A percentile compares a stretch with the other conserved stretches of the same genome.
Conservation (phyloP, 495 filamentous ascomycete genomes). For the Baudoinia panamericana region DNA sequence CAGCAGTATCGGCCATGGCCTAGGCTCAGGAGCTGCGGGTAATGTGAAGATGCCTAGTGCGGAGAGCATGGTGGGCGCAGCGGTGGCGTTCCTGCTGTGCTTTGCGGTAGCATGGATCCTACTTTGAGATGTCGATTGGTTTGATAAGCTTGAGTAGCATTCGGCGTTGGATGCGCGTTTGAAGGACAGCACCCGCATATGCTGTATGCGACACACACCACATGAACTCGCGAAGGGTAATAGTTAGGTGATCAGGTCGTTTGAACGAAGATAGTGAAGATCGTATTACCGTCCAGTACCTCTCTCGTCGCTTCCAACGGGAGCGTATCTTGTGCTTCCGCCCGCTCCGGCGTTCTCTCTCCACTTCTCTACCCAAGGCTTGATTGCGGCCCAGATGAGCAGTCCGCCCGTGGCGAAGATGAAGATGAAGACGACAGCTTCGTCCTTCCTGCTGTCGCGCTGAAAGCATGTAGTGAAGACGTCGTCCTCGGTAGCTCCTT, state of each 20-base stretch:
- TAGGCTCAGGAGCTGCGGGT: not conserved
- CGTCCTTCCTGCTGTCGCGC: constrained; percentile 77
- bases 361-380: constrained; percentile 50
- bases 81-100: not conserved
- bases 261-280: too few relatives aligned
- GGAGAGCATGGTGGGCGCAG: not conserved
- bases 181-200: too few relatives aligned
- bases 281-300: not conserved
- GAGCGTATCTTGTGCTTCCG: not conserved
- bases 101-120: too few relatives aligned
- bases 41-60: not conserved
- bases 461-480: constrained; percentile 87
- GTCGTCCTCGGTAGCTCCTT: constrained; percentile 71
- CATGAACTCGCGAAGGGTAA: too few relatives aligned
- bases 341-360: constrained; percentile 33
- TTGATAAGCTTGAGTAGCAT: too few relatives aligned
- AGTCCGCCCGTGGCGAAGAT: constrained; percentile 75
- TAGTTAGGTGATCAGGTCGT: too few relatives aligned
- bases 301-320: not conserved
- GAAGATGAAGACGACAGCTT: constrained; percentile 85
- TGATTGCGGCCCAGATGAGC: constrained; percentile 63
- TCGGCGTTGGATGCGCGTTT: too few relatives aligned
- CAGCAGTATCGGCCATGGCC: not conserved
- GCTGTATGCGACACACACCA: too few relatives aligned
- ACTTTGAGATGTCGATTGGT: too few relatives aligned